These are phyloP conservation scores for Calcarisporium arbuscula DNA, from an alignment of 2,329 filamentous ascomycete species.

Conservation along the genomic window DNA sequence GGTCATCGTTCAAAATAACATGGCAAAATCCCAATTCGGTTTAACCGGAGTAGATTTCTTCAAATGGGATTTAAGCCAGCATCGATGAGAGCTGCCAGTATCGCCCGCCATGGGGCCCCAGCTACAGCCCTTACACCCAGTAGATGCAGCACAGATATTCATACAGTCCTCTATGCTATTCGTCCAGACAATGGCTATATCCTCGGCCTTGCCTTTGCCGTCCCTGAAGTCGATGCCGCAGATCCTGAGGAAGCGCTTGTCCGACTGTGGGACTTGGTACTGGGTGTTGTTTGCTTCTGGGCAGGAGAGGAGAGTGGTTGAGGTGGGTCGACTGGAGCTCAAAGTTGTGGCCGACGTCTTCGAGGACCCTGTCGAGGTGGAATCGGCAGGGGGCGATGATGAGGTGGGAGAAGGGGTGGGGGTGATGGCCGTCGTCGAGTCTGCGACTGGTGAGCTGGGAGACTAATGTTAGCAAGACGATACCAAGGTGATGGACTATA, in stretches of 20 bases:
- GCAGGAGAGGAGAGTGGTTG: constrained; percentile 26
- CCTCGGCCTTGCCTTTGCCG: constrained; percentile 24
- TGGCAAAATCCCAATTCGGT: constrained; percentile 36
- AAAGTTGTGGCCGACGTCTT: no score
- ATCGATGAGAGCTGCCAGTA: constrained; percentile 29
- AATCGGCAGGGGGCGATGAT: no score
- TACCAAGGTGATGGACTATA: not conserved
- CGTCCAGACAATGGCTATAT: constrained; percentile 29
- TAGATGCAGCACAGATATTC: constrained; percentile 33
- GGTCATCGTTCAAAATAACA: no score
- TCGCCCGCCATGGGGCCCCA: constrained; percentile 40
- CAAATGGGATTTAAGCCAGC: constrained; percentile 37
- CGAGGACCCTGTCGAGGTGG: constrained; percentile 14
- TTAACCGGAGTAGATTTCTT: constrained; percentile 22
- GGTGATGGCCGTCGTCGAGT: constrained; percentile 1
- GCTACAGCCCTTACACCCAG: constrained; percentile 34
- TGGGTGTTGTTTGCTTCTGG: constrained; percentile 37
- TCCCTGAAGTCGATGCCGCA: constrained; percentile 43
- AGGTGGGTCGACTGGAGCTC: no score
- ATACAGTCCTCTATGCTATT: constrained; percentile 37
- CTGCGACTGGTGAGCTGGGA: not conserved
- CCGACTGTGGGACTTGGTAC: constrained; percentile 33
- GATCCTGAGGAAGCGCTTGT: constrained; percentile 34
- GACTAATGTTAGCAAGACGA: constrained; percentile 7
- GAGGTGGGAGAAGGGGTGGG: constrained; percentile 9